phyloP scores from a whole-genome alignment of 176 grass and related monocot genomes.

The Stipa capillata region DNA sequence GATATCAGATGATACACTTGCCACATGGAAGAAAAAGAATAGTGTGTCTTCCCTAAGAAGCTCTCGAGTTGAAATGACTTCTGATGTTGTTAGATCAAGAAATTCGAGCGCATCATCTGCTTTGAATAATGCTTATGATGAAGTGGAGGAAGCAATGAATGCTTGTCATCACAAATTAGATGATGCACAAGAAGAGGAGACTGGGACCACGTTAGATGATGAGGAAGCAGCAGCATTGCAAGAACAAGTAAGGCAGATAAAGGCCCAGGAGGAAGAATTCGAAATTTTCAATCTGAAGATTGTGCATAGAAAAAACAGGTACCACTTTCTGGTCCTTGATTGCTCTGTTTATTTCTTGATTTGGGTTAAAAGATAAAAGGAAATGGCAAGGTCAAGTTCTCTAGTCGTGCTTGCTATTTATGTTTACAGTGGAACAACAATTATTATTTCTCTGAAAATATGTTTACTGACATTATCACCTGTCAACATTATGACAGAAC shows the following conservation, averaged over 20 bases:
- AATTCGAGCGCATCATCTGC: conserved; percentile 65
- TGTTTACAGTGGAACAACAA: neutral
- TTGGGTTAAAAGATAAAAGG: neutral
- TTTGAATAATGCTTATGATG: conserved; percentile 54
- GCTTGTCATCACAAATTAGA: conserved; percentile 53
- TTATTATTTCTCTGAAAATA: neutral
- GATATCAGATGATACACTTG: conserved; percentile 77
- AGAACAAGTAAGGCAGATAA: conserved; percentile 98
- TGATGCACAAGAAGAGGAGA: conserved; percentile 71
- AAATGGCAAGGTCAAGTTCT: neutral
- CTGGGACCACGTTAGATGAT: conserved; percentile 68
- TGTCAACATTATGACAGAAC: conserved; percentile 57
- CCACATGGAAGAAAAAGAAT: conserved; percentile 86
- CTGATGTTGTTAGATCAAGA: conserved; percentile 75
- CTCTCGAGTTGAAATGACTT: conserved; percentile 61
- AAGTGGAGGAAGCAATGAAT: conserved; percentile 58
- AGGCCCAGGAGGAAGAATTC: conserved; percentile 93
- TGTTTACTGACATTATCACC: conserved; percentile 21
- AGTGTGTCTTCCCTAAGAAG: conserved; percentile 70
- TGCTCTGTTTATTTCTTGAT: neutral
- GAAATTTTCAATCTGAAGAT: conserved; percentile 98
- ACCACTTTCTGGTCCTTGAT: conserved; percentile 12
- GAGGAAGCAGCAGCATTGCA: conserved; percentile 95
- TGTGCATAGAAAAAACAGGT: conserved; percentile 97
- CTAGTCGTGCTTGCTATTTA: neutral